Percentiles rank a stretch among this genome's conserved stretches.
Conservation (phyloP, 2,329 filamentous ascomycete species). For the Penicillium sp. region DNA sequence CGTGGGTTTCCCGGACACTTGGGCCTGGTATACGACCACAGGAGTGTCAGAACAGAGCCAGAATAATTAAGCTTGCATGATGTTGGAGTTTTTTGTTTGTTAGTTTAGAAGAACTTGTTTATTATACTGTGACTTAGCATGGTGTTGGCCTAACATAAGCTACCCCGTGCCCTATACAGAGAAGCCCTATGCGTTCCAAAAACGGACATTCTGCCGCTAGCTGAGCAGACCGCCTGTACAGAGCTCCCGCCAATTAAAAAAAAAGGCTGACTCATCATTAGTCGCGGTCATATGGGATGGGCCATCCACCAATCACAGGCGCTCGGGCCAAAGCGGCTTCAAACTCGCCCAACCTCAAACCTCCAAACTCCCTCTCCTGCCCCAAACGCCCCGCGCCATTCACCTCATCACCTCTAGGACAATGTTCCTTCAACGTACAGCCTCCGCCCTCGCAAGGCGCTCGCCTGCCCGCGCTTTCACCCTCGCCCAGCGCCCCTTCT, state of each 20-base stretch:
- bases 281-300: conserved; percentile 9
- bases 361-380: conserved; percentile 33
- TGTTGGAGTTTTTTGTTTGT: background rate
- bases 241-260: conserved; percentile 16
- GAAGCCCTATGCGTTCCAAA: conserved; percentile 20
- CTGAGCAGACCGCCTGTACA: background rate
- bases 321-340: conserved; percentile 40
- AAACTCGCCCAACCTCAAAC: conserved; percentile 38
- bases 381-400: conserved; percentile 26
- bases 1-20: conserved; percentile 85
- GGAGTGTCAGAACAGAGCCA: conserved; percentile 78
- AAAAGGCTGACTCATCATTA: conserved; percentile 16
- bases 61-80: conserved; percentile 33
- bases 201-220: conserved; percentile 13
- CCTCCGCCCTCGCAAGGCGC: conserved; percentile 47
- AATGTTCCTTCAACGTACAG: conserved; percentile 51
- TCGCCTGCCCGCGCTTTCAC: conserved; percentile 43
- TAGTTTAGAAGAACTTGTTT: background rate
- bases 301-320: conserved; percentile 19
- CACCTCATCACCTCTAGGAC: conserved; percentile 28
- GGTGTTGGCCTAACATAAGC: background rate
- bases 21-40: conserved; percentile 84
- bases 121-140: background rate
- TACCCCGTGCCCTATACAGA: conserved; percentile 11
- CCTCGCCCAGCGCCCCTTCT: conserved; percentile 43